Percentiles rank a stretch among this genome's conserved stretches.
These are phyloP conservation scores for Boletus speciosus DNA, from an alignment of 768 basidiomycete genomes.

Conservation along the genomic window DNA sequence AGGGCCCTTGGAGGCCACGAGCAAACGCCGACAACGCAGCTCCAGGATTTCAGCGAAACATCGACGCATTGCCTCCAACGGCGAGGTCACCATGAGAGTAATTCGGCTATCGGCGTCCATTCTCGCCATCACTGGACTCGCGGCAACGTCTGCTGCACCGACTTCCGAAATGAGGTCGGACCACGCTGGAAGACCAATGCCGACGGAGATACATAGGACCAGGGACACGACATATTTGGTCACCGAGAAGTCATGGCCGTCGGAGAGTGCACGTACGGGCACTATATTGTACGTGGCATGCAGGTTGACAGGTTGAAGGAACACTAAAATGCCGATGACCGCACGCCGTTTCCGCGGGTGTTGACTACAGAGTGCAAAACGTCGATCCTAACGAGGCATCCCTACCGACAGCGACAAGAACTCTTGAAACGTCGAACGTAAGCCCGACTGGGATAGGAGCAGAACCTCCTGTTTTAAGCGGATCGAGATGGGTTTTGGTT, in stretches of 20 bases:
- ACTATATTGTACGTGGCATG: slow-evolving; percentile 12
- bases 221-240: slow-evolving; percentile 10
- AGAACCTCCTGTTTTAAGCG: background rate
- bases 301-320: background rate
- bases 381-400: background rate
- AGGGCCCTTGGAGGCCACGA: background rate
- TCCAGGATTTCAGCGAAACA: background rate
- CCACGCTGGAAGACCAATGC: background rate
- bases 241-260: slow-evolving; percentile 1
- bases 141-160: slow-evolving; percentile 12
- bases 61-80: background rate
- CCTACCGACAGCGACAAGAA: background rate
- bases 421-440: background rate
- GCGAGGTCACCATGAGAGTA: slow-evolving; percentile 4
- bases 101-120: background rate
- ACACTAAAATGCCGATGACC: slow-evolving; percentile 1
- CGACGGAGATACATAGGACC: slow-evolving; percentile 12
- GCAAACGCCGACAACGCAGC: background rate
- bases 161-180: slow-evolving; percentile 1
- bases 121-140: slow-evolving; percentile 3
- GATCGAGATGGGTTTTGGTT: slow-evolving; percentile 8
- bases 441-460: background rate
- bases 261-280: background rate
- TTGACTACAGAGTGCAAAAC: slow-evolving; percentile 7
- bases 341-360: background rate